Evolutionary conservation across 2,329 filamentous ascomycete genomes (phyloP), one percentile per base, ranked within the genome.

Genomic region (Monilinia fructigena): DNA sequence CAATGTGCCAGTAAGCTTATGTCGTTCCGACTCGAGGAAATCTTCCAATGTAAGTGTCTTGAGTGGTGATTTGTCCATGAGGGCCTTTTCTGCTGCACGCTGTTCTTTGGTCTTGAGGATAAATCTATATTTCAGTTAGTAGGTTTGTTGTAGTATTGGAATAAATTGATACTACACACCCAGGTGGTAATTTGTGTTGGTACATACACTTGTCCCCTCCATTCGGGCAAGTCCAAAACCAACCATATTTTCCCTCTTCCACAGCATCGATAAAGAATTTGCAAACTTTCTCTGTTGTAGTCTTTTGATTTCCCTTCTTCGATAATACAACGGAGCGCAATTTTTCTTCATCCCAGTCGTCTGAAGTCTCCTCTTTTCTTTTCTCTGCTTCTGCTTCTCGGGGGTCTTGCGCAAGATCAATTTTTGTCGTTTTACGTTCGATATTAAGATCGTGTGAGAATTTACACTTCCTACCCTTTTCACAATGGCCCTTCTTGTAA

Each of bases 141-240:
- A 31, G 26, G 68, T 7, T 28, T 14, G 63, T 47, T 47, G 48
- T 7, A 64, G 52, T 48, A 61, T 12, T 50, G 7, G 20, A 52
- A 18, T 4, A 12, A 67, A n/a, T 23, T 35, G 40, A 40, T 14
- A 53, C 35, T 48, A 86, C 90, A 76, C 86, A 96, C 91, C 95
- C 95, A 75, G 93, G 91, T 73, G 96, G 95, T 74, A 99, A 84
- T 75, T 91, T 93, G 79, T 99, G 95, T 80, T 91, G 93, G 78
- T 99, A 99, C 89, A 95, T 98, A 90, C 95, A 99, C 80, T 97
- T 92, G 77, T 99, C 90, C 70, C 91, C 94, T 71, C 93, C 93
- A 76, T 98, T 98, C 56, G 95, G 95, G 85, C 95, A 99, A 68
- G 88, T 84, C 95, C 95, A 99, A 81, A 99, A 98, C 95, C 95